phyloP scores from a whole-genome alignment of 75 land plant genomes.

The Sequoiadendron giganteum region DNA sequence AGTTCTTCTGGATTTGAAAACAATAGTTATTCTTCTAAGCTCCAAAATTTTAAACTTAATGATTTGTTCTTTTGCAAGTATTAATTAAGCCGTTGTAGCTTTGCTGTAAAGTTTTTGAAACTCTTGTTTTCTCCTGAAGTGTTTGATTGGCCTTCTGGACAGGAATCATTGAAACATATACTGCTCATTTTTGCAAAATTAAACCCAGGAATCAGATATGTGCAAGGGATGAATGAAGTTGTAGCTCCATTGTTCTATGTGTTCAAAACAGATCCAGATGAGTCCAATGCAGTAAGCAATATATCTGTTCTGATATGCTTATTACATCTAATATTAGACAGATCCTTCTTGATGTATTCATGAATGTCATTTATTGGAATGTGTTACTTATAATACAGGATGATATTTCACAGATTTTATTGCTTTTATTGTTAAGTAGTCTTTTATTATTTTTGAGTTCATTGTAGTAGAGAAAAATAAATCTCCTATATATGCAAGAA shows the following conservation, averaged over 20 bases:
- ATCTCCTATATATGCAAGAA: background rate
- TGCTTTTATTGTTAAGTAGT: background rate
- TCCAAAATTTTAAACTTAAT: conserved; percentile 44
- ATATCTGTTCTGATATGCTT: background rate
- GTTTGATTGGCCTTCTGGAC: conserved; percentile 15
- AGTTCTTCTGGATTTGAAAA: conserved; percentile 24
- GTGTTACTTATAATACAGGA: background rate
- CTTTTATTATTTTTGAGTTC: background rate
- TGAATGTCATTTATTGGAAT: background rate
- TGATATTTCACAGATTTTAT: background rate
- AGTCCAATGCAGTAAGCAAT: conserved; percentile 57
- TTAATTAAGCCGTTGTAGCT: conserved; percentile 36
- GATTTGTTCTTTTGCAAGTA: conserved; percentile 36
- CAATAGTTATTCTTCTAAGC: conserved; percentile 26
- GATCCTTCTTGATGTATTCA: background rate
- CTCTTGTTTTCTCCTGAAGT: background rate
- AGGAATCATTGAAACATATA: conserved; percentile 83
- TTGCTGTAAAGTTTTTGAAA: conserved; percentile 22
- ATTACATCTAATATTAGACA: background rate
- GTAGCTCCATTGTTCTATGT: conserved; percentile 92
- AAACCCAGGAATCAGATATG: conserved; percentile 96
- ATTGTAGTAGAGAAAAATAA: background rate
- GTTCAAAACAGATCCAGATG: conserved; percentile 80
- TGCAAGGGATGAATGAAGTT: conserved; percentile 99
- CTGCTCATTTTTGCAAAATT: conserved; percentile 90